A percentile compares a stretch with the other conserved stretches of the same genome.
Conservation (phyloP, 1,139 yeast species). For the Debaryomycetaceae sp. region DNA sequence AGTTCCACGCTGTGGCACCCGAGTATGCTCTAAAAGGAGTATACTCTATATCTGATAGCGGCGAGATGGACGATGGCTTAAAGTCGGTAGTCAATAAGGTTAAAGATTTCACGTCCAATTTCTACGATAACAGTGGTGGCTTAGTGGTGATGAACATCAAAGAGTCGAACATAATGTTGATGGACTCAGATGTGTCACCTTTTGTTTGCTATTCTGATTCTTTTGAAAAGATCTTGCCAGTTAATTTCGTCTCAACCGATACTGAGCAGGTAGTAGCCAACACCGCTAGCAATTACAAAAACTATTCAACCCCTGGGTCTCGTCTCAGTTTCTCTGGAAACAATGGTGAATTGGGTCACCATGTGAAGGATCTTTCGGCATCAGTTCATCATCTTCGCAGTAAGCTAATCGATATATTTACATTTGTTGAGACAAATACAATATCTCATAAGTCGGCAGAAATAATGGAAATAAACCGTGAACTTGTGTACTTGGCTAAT, state of each 20-base stretch:
- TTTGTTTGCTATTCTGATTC: slow-evolving; percentile 3
- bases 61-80: slow-evolving; percentile 8
- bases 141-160: not conserved
- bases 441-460: slow-evolving; percentile 1
- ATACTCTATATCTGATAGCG: slow-evolving; percentile 17
- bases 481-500: slow-evolving; percentile 23
- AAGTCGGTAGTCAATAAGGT: slow-evolving; percentile 6
- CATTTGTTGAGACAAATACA: slow-evolving; percentile 11
- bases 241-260: slow-evolving; percentile 17
- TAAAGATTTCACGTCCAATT: slow-evolving; percentile 1
- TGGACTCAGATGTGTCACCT: not conserved
- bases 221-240: slow-evolving; percentile 6
- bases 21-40: slow-evolving; percentile 26
- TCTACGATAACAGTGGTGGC: not conserved
- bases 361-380: slow-evolving; percentile 12
- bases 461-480: slow-evolving; percentile 16
- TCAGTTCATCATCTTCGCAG: slow-evolving; percentile 21
- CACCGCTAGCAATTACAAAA: slow-evolving; percentile 23
- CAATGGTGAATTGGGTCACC: slow-evolving; percentile 8
- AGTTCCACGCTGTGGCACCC: slow-evolving; percentile 26
- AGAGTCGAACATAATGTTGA: not conserved
- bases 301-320: slow-evolving; percentile 12
- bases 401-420: slow-evolving; percentile 17
- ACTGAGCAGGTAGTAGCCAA: slow-evolving; percentile 25
- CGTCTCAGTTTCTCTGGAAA: slow-evolving; percentile 4